Evolutionary conservation across 768 basidiomycete genomes (phyloP), one percentile per base, ranked within the genome.

Genomic region (Suillus decipiens): DNA sequence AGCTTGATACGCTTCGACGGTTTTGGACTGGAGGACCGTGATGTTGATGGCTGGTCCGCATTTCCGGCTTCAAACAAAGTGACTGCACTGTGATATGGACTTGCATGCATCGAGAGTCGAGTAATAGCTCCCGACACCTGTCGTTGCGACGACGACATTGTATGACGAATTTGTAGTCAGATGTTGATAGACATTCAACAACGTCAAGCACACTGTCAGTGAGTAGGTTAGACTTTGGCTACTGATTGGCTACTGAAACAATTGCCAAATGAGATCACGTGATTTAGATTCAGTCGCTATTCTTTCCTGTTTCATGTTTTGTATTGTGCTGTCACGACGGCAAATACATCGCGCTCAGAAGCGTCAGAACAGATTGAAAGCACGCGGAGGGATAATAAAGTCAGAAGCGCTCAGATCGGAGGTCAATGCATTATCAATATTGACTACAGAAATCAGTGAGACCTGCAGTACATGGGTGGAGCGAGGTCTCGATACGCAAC

Each of bases 31-130:
- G 59, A 48, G 47, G 63, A 60, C 55, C 45, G 63, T 34, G 54
- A 28, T 1, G 70, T 59, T 34, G 71, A 69, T 28, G 72, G 66
- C 36, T 65, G 68, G 22, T 61, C 51, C 9, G 64, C 60, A 2
- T 67, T 68, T 39, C 71, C 67, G 12, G 75, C 45, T 56, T 77
- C 75, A 63, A 76, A 80, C 11, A 83, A 70, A 47, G 78, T 83
- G 33, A 83, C 82, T 12, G 75, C 75, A 12, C 71, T 53, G 58
- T 83, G 67, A 65, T 83, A 81, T 41, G 80, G 80, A 64, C 84
- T 84, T 5, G 77, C 70, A 61, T 72, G 79, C 31, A 78, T 71
- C 28, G 75, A 64, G 19, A 85, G 67, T 56, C 74, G 71, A 50
- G 77, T 73, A 53, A 71, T 34, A 56, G 78, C 66, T 8, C 71